Evolutionary conservation across 768 basidiomycete genomes (phyloP), one percentile per base, ranked within the genome.

Genomic region (Wakefieldia striispora): DNA sequence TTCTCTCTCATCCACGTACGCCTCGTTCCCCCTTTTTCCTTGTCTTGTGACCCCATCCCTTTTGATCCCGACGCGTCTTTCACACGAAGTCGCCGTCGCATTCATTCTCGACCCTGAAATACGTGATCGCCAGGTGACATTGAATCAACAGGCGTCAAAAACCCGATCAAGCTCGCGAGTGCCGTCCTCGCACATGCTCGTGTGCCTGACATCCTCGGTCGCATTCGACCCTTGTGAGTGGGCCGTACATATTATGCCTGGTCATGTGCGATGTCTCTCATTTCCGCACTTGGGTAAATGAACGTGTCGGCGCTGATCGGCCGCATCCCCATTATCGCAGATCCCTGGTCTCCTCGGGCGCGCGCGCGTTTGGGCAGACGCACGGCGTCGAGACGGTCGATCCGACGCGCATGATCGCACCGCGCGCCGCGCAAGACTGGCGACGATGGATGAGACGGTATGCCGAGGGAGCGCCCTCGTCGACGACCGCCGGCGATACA

Each of bases 151-250:
- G 88, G 86, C 16, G 70, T 90, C 9, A 80, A 76, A 57, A 87
- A 88, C 60, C 88, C 91, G 1, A 83, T 91, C 41, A 66, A 63
- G 31, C 68, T 83, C 2, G 88, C 91, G 3, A 70, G 72, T 17
- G 65, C 70, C 1, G 61, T 92, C 19, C 73, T 90, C 9, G 75
- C 81, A 19, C 66, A 83, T 57, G 75, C 81, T 0, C 69, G 71
- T 27, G 65, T 67, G 6, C 76, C 62, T 0, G 67, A 83, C 54
- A 64, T 66, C 36, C 66, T 91, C 6, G 84, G 86, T 6, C 79
- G 89, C 21, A 74, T 91, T 8, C 81, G 82, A 19, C 90, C 90
- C 4, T 48, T 90, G 84, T 88, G 48, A 53, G 83, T 51, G 33
- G 16, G 14, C 16, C 3, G 11, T 29, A 29, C 10, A n/a, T n/a